Base-by-base conservation (phyloP, 176 grass and related monocot species). In the Echinochloa phyllopogon region DNA sequence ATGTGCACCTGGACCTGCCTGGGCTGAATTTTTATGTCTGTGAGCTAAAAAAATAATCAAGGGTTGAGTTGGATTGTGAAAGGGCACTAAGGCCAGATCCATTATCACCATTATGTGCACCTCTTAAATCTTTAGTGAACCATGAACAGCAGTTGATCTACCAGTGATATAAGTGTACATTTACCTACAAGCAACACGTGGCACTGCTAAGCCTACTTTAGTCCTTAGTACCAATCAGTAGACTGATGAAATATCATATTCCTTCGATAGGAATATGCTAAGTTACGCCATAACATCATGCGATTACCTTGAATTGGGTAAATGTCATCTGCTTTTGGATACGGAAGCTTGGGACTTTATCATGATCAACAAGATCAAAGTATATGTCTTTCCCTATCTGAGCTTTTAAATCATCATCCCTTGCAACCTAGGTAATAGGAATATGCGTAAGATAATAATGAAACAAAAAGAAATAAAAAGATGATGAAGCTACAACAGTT, bases 291-390 rank as follows among this genome's bases (percentile, higher is more conserved):
- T 49, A 40, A 74, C 20, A 81, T 43, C 69, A 77, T 67, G 37
- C 29, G 45, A 56, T 86, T 90, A 99, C 96, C 96, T 92, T 99
- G 82, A 99, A 99, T 86, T 87, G 79, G 69, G 62, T 82, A 88
- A 99, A 99, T 68, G 79, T 78, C 84, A 89, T 79, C 78, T 99
- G 97, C 44, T 99, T 99, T 85, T 96, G 97, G 79, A 99, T 94
- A 76, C 97, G 94, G 76, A 99, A 99, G 71, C 94, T 99, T 63
- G 87, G 88, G 17, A 96, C 96, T 80, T 99, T 99, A 80, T 96
- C 96, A 89, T 99, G 92, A 69, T 99, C 96, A 6, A 99, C 94
- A 87, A 99, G 89, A 92, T 99, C 93, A 86, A 99, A 99, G 82
- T 92, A 99, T 86, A 92, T 94, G 59, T 96, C 96, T 90, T 87